A percentile compares a stretch with the other conserved stretches of the same genome.
Conservation (phyloP, 2,329 filamentous ascomycete genomes). For the Diplodia mutila region DNA sequence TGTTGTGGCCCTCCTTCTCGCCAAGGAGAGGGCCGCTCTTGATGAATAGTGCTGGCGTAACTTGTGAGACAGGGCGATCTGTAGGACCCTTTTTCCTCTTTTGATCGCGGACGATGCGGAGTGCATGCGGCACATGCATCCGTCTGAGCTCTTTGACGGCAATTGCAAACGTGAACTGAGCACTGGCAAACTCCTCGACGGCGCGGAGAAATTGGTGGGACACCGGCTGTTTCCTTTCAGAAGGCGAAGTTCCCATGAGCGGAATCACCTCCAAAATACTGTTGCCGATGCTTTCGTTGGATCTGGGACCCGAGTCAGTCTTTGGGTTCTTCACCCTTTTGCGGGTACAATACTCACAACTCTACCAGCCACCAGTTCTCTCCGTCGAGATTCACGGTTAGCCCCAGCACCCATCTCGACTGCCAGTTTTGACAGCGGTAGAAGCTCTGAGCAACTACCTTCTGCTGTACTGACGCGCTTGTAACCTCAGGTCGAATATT, state of each 20-base stretch:
- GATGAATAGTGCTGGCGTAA: slow-evolving; percentile 18
- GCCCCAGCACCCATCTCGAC: slow-evolving; percentile 71
- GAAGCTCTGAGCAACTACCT: slow-evolving; percentile 67
- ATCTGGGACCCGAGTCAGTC: slow-evolving; percentile 34
- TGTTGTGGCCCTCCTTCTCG: slow-evolving; percentile 9
- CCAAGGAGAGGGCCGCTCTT: slow-evolving; percentile 5
- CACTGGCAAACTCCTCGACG: slow-evolving; percentile 46
- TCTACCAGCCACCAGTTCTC: slow-evolving; percentile 45
- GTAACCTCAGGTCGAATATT: slow-evolving; percentile 47
- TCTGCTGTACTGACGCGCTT: slow-evolving; percentile 47
- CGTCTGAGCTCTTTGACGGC: slow-evolving; percentile 16
- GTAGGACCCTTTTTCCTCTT: neutral
- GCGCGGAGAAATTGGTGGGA: slow-evolving; percentile 36
- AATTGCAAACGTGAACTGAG: slow-evolving; percentile 36
- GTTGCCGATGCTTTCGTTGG: slow-evolving; percentile 33
- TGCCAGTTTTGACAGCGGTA: slow-evolving; percentile 75
- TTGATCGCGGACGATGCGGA: slow-evolving; percentile 9
- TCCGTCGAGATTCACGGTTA: slow-evolving; percentile 46
- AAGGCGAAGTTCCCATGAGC: slow-evolving; percentile 21
- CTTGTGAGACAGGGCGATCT: neutral
- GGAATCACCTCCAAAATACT: slow-evolving; percentile 5
- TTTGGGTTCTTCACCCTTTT: slow-evolving; percentile 20
- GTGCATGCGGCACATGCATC: slow-evolving; percentile 8
- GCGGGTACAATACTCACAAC: slow-evolving; percentile 27
- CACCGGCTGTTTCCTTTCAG: slow-evolving; percentile 34